Conservation (phyloP, 164 flowering plant genomes). For the Dillenia suffruticosa region DNA sequence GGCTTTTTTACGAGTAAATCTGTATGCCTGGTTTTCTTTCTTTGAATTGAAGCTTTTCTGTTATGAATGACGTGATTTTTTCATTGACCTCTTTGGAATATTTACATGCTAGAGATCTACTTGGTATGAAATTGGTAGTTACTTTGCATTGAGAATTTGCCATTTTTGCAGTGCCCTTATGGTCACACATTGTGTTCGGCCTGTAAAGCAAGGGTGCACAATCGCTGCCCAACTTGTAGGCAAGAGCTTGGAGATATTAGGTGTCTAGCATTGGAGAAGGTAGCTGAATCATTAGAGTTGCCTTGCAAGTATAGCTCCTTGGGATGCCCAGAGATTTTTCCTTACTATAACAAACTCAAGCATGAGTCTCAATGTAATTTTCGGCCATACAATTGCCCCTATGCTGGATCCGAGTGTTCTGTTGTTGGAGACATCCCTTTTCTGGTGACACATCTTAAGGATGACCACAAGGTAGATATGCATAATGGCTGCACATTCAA, state of each 20-base stretch:
- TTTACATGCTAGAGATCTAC: too few species aligned
- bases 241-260: slow-evolving; percentile 66
- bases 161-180: slow-evolving; percentile 48
- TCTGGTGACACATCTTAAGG: slow-evolving; percentile 22
- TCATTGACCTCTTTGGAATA: too few species aligned
- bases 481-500: slow-evolving; percentile 31
- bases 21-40: too few species aligned
- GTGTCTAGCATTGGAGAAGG: slow-evolving; percentile 50
- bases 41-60: too few species aligned
- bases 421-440: slow-evolving; percentile 27
- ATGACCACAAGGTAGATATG: slow-evolving; percentile 30
- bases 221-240: slow-evolving; percentile 58
- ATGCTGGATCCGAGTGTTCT: slow-evolving; percentile 41
- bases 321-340: slow-evolving; percentile 50
- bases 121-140: too few species aligned
- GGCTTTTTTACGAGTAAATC: too few species aligned
- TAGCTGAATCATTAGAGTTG: slow-evolving; percentile 52
- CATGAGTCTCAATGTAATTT: slow-evolving; percentile 47
- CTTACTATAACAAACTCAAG: slow-evolving; percentile 55
- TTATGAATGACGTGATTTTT: too few species aligned
- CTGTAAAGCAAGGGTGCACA: slow-evolving; percentile 54
- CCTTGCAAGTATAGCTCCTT: slow-evolving; percentile 45
- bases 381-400: slow-evolving; percentile 59
- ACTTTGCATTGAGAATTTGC: too few species aligned
- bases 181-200: slow-evolving; percentile 64